Percentiles rank a stretch among this genome's conserved stretches.
phyloP scores from a whole-genome alignment of 805 yeast genomes.

The Candida lessepsii region DNA sequence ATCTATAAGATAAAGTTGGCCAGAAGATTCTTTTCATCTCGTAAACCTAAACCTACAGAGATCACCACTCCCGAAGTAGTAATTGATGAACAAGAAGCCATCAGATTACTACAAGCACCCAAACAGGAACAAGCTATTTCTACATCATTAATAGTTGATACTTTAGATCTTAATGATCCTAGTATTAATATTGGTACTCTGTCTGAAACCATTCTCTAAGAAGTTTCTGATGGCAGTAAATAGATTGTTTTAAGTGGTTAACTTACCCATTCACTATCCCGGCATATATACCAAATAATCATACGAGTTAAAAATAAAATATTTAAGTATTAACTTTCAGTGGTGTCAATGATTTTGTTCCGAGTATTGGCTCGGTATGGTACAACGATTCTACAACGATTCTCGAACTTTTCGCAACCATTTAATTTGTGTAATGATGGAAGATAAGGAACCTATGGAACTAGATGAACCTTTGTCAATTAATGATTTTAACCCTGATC shows the following conservation, averaged over 20 bases:
- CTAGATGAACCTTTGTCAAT: too few relatives aligned
- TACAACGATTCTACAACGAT: too few relatives aligned
- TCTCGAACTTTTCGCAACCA: constrained; percentile 1
- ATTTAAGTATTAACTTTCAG: too few relatives aligned
- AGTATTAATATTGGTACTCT: constrained; percentile 15
- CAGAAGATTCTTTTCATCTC: constrained; percentile 1
- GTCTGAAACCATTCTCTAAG: too few relatives aligned
- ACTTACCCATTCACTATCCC: too few relatives aligned
- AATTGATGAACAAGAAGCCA: constrained; percentile 10
- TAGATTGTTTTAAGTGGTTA: too few relatives aligned
- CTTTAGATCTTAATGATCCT: constrained; percentile 7
- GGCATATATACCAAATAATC: too few relatives aligned
- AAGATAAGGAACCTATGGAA: too few relatives aligned
- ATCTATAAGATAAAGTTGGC: background rate
- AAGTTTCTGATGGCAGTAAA: too few relatives aligned
- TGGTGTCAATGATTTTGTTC: too few relatives aligned
- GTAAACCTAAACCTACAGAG: background rate
- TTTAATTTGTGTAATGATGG: background rate
- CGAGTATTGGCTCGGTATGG: too few relatives aligned
- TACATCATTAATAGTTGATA: background rate
- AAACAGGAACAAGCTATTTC: background rate
- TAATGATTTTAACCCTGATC: background rate
- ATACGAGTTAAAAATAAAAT: too few relatives aligned
- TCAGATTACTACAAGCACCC: constrained; percentile 7
- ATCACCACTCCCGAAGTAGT: background rate